These are phyloP conservation scores for Talaromyces sp. DNA, from an alignment of 2,329 filamentous ascomycete genomes.

Conservation along the genomic window DNA sequence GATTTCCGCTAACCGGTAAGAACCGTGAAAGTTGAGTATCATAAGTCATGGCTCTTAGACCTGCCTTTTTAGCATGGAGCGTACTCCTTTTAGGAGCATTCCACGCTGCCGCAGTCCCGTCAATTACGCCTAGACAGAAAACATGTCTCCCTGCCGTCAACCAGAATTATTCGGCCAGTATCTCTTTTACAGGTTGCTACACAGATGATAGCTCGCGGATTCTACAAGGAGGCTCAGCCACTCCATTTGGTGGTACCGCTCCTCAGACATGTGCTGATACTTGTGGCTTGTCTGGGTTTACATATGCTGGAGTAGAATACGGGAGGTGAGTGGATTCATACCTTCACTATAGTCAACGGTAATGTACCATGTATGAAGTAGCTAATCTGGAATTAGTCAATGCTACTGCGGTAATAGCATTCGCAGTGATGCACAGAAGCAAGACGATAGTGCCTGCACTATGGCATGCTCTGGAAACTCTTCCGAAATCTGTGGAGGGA, in stretches of 20 bases:
- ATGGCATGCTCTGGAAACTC: constrained; percentile 12
- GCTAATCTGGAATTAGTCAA: constrained; percentile 3
- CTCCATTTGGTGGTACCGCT: neutral
- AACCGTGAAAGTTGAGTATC: too few relatives aligned
- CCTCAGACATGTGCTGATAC: constrained; percentile 6
- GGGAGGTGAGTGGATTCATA: neutral
- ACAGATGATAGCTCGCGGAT: constrained; percentile 5
- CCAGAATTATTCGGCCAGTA: constrained; percentile 9
- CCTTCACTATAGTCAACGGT: too few relatives aligned
- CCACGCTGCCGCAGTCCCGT: too few relatives aligned
- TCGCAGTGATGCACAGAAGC: neutral
- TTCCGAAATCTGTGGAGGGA: constrained; percentile 10
- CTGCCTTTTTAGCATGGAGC: too few relatives aligned
- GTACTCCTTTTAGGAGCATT: too few relatives aligned
- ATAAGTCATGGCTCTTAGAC: too few relatives aligned
- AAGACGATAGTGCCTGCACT: constrained; percentile 1
- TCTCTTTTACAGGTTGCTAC: constrained; percentile 6
- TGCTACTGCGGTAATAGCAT: constrained; percentile 9
- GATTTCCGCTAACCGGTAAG: too few relatives aligned
- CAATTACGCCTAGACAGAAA: too few relatives aligned
- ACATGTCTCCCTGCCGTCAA: neutral
- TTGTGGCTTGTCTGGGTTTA: constrained; percentile 12
- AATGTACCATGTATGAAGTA: too few relatives aligned
- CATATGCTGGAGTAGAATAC: constrained; percentile 14
- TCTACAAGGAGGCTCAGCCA: neutral